Evolutionary conservation across 352 stramenopile genomes (phyloP).

Genomic region (Globisporangium lucens): DNA sequence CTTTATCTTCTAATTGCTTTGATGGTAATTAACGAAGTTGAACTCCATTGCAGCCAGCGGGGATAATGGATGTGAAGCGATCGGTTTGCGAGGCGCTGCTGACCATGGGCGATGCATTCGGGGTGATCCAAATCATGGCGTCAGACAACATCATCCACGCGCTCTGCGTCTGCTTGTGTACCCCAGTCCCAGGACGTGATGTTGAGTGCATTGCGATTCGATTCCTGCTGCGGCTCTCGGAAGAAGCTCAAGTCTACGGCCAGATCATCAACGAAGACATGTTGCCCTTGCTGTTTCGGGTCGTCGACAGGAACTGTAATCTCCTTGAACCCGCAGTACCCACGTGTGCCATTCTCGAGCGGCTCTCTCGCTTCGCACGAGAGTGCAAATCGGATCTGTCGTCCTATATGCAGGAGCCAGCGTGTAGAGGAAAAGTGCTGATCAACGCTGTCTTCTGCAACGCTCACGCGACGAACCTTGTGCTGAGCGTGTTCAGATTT

Average conservation of each 20-base stretch:
- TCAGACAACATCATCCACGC: constrained; percentile 37
- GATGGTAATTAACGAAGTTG: not conserved
- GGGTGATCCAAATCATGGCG: constrained; percentile 41
- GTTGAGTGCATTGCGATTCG: constrained; percentile 31
- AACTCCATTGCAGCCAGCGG: constrained; percentile 15
- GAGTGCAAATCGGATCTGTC: constrained; percentile 56
- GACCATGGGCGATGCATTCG: constrained; percentile 31
- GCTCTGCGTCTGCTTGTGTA: constrained; percentile 34
- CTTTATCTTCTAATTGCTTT: not conserved
- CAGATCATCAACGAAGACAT: constrained; percentile 60
- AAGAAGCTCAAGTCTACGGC: constrained; percentile 41
- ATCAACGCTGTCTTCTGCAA: constrained; percentile 35
- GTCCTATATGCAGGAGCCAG: constrained; percentile 30
- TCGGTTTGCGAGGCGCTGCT: constrained; percentile 36
- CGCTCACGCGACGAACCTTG: constrained; percentile 28
- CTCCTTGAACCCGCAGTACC: constrained; percentile 41
- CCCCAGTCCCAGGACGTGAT: constrained; percentile 18
- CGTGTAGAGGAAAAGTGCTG: constrained; percentile 40
- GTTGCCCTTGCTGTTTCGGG: constrained; percentile 42
- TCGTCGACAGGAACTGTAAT: constrained; percentile 56
- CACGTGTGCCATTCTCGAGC: constrained; percentile 67
- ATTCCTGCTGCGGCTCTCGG: constrained; percentile 35
- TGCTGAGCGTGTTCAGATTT: constrained; percentile 46
- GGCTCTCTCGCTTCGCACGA: constrained; percentile 56
- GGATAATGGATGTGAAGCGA: constrained; percentile 38